phyloP scores from a whole-genome alignment of 306 rosid genomes.

The Cicer yamashitae region DNA sequence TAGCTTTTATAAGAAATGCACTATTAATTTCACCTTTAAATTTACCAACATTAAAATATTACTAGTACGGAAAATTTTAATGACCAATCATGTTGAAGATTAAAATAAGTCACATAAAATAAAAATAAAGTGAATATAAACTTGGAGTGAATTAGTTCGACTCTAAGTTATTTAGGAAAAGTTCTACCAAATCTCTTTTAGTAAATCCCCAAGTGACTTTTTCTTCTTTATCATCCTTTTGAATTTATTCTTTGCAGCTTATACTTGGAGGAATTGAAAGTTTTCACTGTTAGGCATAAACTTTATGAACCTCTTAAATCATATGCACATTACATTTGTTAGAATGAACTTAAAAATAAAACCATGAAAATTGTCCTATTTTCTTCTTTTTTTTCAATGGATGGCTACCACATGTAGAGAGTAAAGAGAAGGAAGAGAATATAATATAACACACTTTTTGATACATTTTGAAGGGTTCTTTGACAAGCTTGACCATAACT shows the following conservation, averaged over 20 bases:
- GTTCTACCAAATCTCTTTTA: conserved; percentile 31
- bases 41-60: conserved; percentile 43
- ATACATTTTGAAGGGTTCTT: conserved; percentile 51
- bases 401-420: conserved; percentile 52
- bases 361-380: conserved; percentile 16
- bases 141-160: not conserved
- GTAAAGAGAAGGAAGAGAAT: conserved; percentile 47
- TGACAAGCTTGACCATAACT: conserved; percentile 51
- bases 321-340: conserved; percentile 27
- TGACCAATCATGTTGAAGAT: conserved; percentile 34
- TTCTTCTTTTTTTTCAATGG: conserved; percentile 19
- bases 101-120: not conserved
- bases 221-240: conserved; percentile 51
- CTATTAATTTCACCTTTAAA: conserved; percentile 48
- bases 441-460: conserved; percentile 52
- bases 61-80: conserved; percentile 40
- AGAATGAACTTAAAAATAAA: conserved; percentile 11
- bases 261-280: conserved; percentile 35
- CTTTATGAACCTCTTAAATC: conserved; percentile 42
- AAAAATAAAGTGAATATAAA: not conserved
- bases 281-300: conserved; percentile 46
- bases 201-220: conserved; percentile 39
- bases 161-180: not conserved
- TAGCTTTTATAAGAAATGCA: conserved; percentile 49
- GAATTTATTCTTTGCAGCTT: conserved; percentile 61